Evolutionary conservation across 495 filamentous ascomycete genomes (phyloP).

Genomic region (Talaromyces thailandensis): DNA sequence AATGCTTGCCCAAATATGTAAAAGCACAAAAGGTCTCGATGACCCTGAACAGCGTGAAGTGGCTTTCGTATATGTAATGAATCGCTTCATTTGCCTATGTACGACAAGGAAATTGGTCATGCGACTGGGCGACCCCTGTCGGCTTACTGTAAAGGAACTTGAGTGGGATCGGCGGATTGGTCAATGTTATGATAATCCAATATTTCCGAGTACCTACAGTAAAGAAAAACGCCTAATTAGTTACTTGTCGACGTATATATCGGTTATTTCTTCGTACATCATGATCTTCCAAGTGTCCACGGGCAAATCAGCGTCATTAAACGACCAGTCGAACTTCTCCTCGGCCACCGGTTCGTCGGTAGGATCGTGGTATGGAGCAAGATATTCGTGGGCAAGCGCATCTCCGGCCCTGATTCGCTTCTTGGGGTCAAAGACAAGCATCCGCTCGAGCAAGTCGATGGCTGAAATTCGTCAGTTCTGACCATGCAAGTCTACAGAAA

Average conservation of each 20-base stretch:
- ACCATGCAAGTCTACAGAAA: neutral
- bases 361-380: constrained; percentile 93
- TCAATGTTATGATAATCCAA: constrained; percentile 98
- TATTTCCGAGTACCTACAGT: constrained; percentile 91
- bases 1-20: constrained; percentile 4
- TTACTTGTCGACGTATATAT: neutral
- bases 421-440: constrained; percentile 96
- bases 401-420: constrained; percentile 79
- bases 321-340: constrained; percentile 99
- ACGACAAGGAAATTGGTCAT: constrained; percentile 4
- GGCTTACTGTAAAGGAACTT: constrained; percentile 11
- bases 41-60: neutral
- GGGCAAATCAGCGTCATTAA: constrained; percentile 95
- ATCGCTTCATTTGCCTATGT: constrained; percentile 2
- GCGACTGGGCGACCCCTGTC: neutral
- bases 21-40: neutral
- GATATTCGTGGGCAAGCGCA: constrained; percentile 84
- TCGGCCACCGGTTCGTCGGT: constrained; percentile 92
- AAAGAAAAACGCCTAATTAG: neutral
- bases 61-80: neutral
- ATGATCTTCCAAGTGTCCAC: constrained; percentile 99
- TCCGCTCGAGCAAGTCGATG: constrained; percentile 86
- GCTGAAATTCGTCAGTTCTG: constrained; percentile 38
- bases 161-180: constrained; percentile 34
- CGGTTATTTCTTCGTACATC: constrained; percentile 60